phyloP scores from a whole-genome alignment of 371 early-diverging fungal species.

The Mortierella sp. region DNA sequence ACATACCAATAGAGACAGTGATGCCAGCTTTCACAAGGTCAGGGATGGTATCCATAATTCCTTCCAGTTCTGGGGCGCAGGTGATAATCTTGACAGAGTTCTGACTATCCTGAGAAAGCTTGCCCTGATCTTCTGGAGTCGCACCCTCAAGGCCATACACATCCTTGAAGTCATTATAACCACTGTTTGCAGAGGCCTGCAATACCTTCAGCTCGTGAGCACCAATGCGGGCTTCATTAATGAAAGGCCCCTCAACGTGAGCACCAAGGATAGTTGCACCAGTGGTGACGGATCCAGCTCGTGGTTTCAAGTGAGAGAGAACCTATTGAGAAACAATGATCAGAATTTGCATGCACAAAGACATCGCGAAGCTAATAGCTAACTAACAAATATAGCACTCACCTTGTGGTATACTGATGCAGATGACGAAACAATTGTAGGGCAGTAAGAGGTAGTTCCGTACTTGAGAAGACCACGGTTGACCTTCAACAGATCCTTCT shows the following conservation, averaged over 20 bases:
- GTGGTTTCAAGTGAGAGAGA: conserved; percentile 75
- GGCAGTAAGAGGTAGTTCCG: conserved; percentile 88
- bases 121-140: conserved; percentile 58
- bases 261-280: conserved; percentile 89
- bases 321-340: conserved; percentile 56
- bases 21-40: conserved; percentile 76
- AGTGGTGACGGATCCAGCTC: conserved; percentile 74
- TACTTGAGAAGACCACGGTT: conserved; percentile 81
- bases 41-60: conserved; percentile 77
- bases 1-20: conserved; percentile 73
- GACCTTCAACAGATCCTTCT: conserved; percentile 70
- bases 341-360: not conserved
- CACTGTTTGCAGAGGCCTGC: conserved; percentile 70
- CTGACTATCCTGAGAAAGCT: conserved; percentile 59
- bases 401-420: conserved; percentile 83
- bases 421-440: conserved; percentile 85
- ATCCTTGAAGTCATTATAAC: conserved; percentile 76
- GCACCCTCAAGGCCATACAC: conserved; percentile 73
- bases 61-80: conserved; percentile 87
- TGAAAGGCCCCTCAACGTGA: conserved; percentile 91
- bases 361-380: too few species aligned
- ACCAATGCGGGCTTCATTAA: conserved; percentile 80
- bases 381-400: conserved; percentile 17
- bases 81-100: conserved; percentile 80
- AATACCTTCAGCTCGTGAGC: conserved; percentile 83